Conservation (phyloP, 202 grass and related monocot species). For the Schoenoplectus triqueter region DNA sequence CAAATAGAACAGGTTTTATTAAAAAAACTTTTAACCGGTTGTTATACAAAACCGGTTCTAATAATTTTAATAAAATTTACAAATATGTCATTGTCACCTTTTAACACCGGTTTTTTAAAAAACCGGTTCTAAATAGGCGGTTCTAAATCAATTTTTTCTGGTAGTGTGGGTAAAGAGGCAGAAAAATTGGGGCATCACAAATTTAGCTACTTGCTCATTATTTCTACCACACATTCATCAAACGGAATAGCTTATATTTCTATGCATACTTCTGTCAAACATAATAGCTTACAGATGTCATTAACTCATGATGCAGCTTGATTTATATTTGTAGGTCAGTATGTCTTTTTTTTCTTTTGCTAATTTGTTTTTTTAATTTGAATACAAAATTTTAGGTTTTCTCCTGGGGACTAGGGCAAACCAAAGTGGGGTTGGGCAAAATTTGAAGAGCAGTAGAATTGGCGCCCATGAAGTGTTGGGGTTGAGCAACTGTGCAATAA, state of each 20-base stretch:
- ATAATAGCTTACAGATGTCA: neutral
- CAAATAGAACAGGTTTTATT: too few relatives aligned
- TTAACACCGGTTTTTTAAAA: too few relatives aligned
- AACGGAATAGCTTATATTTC: too few relatives aligned
- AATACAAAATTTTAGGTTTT: constrained; percentile 57
- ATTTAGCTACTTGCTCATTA: neutral
- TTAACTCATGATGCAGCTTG: neutral
- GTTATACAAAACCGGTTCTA: too few relatives aligned
- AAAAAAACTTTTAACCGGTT: too few relatives aligned
- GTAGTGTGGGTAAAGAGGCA: neutral
- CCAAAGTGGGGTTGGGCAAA: neutral
- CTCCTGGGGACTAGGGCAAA: constrained; percentile 86
- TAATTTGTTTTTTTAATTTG: constrained; percentile 14
- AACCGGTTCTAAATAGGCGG: too few relatives aligned
- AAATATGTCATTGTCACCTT: too few relatives aligned
- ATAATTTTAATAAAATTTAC: too few relatives aligned
- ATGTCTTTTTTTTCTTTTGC: neutral
- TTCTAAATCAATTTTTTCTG: too few relatives aligned
- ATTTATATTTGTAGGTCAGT: neutral
- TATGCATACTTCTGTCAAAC: neutral
- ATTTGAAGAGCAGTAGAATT: too few relatives aligned
- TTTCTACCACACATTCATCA: neutral
- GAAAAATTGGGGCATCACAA: neutral
- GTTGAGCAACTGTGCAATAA: too few relatives aligned
- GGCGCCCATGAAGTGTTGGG: too few relatives aligned